Conservation (phyloP, 75 land plant genomes). For the Ceratopteris richardii region DNA sequence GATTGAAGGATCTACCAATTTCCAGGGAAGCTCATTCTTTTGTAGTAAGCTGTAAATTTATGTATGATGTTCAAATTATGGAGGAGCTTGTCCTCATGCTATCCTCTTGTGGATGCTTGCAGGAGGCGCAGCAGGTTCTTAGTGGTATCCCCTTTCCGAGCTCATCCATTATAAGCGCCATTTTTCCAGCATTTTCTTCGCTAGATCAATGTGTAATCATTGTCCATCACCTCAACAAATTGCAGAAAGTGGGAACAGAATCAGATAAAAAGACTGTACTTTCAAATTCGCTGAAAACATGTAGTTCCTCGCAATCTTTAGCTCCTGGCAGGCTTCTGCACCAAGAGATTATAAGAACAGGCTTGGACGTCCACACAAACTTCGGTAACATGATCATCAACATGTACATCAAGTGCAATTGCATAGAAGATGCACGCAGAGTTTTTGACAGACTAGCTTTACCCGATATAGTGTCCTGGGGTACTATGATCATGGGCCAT, state of each 20-base stretch:
- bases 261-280: neutral
- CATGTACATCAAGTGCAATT: constrained; percentile 22
- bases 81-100: too few species aligned
- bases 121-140: neutral
- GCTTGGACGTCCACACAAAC: constrained; percentile 9
- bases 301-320: neutral
- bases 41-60: too few species aligned
- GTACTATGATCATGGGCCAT: constrained; percentile 21
- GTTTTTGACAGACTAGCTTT: constrained; percentile 12
- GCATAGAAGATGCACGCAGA: constrained; percentile 10
- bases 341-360: constrained; percentile 2
- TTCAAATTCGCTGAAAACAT: neutral
- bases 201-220: neutral
- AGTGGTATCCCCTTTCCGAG: neutral
- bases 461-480: constrained; percentile 20
- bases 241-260: neutral
- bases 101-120: neutral
- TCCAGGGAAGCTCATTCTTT: too few species aligned
- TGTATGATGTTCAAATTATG: too few species aligned
- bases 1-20: too few species aligned
- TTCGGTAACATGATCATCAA: constrained; percentile 16
- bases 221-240: neutral
- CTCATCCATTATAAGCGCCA: constrained; percentile 2
- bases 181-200: constrained; percentile 6
- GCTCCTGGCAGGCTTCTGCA: constrained; percentile 11